Evolutionary conservation across 2,329 filamentous ascomycete species (phyloP).

Genomic region (Scedosporium aurantiacum): DNA sequence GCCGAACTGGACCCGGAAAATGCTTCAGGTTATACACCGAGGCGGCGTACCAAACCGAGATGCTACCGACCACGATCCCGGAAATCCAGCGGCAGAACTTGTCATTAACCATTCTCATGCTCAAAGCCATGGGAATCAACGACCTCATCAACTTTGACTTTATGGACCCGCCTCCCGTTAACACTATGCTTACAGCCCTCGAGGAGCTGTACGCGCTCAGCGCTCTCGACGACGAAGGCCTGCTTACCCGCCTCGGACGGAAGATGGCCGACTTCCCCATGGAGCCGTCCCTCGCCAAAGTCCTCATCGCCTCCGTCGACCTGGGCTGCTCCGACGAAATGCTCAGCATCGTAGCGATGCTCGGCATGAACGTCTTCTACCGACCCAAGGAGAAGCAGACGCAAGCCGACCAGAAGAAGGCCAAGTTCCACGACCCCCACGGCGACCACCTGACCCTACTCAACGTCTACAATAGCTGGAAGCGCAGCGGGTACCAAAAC

Average conservation of each 20-base stretch:
- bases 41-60: conserved; percentile 88
- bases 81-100: conserved; percentile 95
- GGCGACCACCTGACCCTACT: conserved; percentile 91
- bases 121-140: conserved; percentile 99
- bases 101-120: conserved; percentile 86
- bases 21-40: conserved; percentile 95
- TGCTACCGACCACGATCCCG: conserved; percentile 90
- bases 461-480: conserved; percentile 98
- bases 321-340: conserved; percentile 88
- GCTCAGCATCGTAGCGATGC: conserved; percentile 88
- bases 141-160: conserved; percentile 96
- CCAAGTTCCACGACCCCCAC: conserved; percentile 91
- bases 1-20: conserved; percentile 89
- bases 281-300: conserved; percentile 86
- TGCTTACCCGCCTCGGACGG: conserved; percentile 79
- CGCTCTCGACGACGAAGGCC: conserved; percentile 87
- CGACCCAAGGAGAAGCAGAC: conserved; percentile 94
- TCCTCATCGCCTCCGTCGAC: conserved; percentile 78
- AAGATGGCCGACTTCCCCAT: conserved; percentile 99
- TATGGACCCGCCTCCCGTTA: conserved; percentile 95
- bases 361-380: conserved; percentile 84
- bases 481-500: conserved; percentile 66
- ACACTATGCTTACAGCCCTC: conserved; percentile 92
- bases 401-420: conserved; percentile 93
- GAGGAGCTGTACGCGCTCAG: conserved; percentile 91